phyloP scores from a whole-genome alignment of 345 rosid species.

The thale cress (Arabidopsis thaliana) region TAIR10.1 NC_003070.9:20029001-20029500 shows the following conservation, averaged over 20 bases:
- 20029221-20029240: conserved; percentile 37
- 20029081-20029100: conserved; percentile 31
- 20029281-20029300: conserved; percentile 67
- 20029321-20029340: conserved; percentile 48
- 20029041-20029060: neutral
- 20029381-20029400: neutral
- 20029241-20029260: conserved; percentile 13
- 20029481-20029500: conserved; percentile 23
- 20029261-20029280: conserved; percentile 38
- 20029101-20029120: conserved; percentile 35
- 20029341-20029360: neutral
- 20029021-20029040: neutral
- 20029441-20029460: conserved; percentile 78
- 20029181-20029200: neutral
- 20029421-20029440: conserved; percentile 78
- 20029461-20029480: conserved; percentile 63
- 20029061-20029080: neutral
- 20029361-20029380: neutral
- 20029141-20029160: conserved; percentile 30
- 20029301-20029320: conserved; percentile 86
- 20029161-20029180: conserved; percentile 29
- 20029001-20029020: neutral
- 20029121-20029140: conserved; percentile 31
- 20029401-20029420: conserved; percentile 78
- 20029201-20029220: neutral